These are phyloP conservation scores for Aspergillus flavus DNA, from an alignment of 2,329 filamentous ascomycete genomes.

Conservation along the genomic window DNA sequence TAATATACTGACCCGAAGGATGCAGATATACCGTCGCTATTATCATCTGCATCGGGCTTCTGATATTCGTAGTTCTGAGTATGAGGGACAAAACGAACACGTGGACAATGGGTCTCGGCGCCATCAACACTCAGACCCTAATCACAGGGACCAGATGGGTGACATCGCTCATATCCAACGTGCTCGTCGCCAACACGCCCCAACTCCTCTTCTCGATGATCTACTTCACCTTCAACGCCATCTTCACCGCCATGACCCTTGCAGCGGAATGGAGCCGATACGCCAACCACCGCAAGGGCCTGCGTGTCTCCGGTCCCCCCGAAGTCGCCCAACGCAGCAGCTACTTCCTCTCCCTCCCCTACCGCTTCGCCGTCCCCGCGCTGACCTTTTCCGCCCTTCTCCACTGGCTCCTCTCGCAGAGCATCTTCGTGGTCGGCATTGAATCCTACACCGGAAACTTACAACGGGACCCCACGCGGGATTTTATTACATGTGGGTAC, in stretches of 20 bases:
- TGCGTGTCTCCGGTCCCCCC: conserved; percentile 47
- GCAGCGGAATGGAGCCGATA: conserved; percentile 53
- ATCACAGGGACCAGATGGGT: conserved; percentile 9
- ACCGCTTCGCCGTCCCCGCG: conserved; percentile 48
- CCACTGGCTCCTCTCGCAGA: conserved; percentile 55
- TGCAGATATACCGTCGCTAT: neutral
- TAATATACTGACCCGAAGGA: neutral
- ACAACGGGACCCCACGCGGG: neutral
- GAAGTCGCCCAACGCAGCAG: conserved; percentile 44
- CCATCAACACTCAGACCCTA: conserved; percentile 6
- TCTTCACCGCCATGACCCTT: conserved; percentile 51
- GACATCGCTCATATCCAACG: conserved; percentile 12
- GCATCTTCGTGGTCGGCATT: conserved; percentile 48
- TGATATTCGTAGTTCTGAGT: neutral
- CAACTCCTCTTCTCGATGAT: conserved; percentile 40
- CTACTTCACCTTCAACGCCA: conserved; percentile 39
- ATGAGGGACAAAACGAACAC: neutral
- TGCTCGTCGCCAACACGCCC: conserved; percentile 37
- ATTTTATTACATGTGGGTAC: conserved; percentile 3
- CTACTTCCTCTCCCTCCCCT: conserved; percentile 51
- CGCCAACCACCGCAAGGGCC: conserved; percentile 38
- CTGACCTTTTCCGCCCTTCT: conserved; percentile 38
- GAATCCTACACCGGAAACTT: conserved; percentile 3
- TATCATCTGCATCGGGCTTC: neutral
- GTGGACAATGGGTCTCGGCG: conserved; percentile 14